Conservation (phyloP, 495 filamentous ascomycete genomes). For the Aspergillus hancockii region DNA sequence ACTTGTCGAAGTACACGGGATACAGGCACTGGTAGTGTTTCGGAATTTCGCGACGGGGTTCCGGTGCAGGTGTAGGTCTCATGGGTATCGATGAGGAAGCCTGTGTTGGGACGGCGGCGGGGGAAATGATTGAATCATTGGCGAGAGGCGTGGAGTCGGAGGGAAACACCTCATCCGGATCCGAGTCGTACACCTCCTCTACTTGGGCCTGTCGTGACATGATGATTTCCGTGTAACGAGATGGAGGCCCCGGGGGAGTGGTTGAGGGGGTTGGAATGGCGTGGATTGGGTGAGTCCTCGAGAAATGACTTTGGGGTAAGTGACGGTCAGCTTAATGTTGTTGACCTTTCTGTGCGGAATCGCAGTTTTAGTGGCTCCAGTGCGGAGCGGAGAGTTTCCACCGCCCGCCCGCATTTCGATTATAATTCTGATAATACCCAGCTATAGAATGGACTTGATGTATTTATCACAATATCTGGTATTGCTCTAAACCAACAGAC, state of each 20-base stretch:
- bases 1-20: slow-evolving; percentile 88
- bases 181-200: slow-evolving; percentile 85
- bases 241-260: slow-evolving; percentile 1
- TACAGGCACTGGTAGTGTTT: slow-evolving; percentile 86
- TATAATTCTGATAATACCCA: too few species aligned
- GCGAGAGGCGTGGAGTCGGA: slow-evolving; percentile 59
- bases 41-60: slow-evolving; percentile 57
- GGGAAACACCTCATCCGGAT: slow-evolving; percentile 74
- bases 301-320: neutral
- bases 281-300: slow-evolving; percentile 10
- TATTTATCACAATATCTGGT: too few species aligned
- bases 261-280: slow-evolving; percentile 10
- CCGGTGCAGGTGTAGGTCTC: slow-evolving; percentile 29
- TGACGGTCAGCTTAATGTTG: slow-evolving; percentile 5
- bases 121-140: slow-evolving; percentile 42
- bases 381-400: slow-evolving; percentile 1
- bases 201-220: slow-evolving; percentile 84
- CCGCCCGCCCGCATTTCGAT: neutral
- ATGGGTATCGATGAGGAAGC: slow-evolving; percentile 40
- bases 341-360: slow-evolving; percentile 31
- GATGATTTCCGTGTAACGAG: slow-evolving; percentile 15
- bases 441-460: too few species aligned
- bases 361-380: slow-evolving; percentile 19
- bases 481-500: too few species aligned
- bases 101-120: slow-evolving; percentile 31